Evolutionary conservation across 331 rosid genomes (phyloP).

Genomic region (Malus hybrid): DNA sequence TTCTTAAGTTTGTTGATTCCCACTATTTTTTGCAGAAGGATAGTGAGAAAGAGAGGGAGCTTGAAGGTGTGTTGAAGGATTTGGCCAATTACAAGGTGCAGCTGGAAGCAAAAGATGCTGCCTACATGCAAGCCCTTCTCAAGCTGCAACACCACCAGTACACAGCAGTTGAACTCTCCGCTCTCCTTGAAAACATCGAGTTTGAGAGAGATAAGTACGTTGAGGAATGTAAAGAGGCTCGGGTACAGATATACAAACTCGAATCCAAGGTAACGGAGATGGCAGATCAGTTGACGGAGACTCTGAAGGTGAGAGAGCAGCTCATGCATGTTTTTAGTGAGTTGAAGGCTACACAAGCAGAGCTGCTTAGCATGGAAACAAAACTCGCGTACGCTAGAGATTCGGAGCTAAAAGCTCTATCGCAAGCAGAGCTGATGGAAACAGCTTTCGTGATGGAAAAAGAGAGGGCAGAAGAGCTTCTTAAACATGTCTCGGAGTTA

Average conservation of each 20-base stretch:
- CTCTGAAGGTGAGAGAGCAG: conserved; percentile 24
- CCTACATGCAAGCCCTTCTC: conserved; percentile 55
- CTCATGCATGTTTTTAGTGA: conserved; percentile 32
- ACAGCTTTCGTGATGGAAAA: conserved; percentile 27
- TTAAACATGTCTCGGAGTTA: conserved; percentile 44
- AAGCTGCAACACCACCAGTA: conserved; percentile 49
- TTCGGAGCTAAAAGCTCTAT: conserved; percentile 35
- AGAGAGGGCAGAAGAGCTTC: conserved; percentile 35
- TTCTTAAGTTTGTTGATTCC: neutral
- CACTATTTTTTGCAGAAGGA: conserved; percentile 14
- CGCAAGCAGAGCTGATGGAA: conserved; percentile 31
- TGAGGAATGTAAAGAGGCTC: conserved; percentile 23
- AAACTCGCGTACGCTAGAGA: conserved; percentile 44
- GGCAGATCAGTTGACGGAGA: conserved; percentile 29
- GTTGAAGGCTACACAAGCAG: conserved; percentile 36
- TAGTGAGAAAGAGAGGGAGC: conserved; percentile 35
- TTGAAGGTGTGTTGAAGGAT: conserved; percentile 49
- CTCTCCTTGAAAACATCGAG: conserved; percentile 42
- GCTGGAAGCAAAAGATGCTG: conserved; percentile 65
- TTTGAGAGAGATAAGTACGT: conserved; percentile 39
- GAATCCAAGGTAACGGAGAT: conserved; percentile 45
- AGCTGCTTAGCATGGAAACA: conserved; percentile 47
- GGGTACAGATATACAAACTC: conserved; percentile 16
- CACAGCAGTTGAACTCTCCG: conserved; percentile 42
- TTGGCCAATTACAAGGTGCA: conserved; percentile 56